These are phyloP conservation scores for Coniochaeta prunicola DNA, from an alignment of 2,329 filamentous ascomycete genomes.

Conservation along the genomic window DNA sequence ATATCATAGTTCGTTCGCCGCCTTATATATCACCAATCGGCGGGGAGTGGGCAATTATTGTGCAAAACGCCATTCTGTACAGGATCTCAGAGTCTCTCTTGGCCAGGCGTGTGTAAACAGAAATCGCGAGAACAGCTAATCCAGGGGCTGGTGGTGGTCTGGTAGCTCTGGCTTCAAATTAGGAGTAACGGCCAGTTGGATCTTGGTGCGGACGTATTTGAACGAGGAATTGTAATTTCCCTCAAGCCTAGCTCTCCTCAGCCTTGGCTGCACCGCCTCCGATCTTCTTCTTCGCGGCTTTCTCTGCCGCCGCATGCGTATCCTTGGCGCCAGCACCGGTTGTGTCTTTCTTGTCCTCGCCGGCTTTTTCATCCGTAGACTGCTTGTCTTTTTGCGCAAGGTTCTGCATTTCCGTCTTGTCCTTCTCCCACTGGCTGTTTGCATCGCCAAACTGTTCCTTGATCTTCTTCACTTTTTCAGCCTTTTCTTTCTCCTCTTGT, in stretches of 20 bases:
- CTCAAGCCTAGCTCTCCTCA: not conserved
- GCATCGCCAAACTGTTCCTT: slow-evolving; percentile 74
- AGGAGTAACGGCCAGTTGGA: too few species aligned
- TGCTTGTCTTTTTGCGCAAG: slow-evolving; percentile 50
- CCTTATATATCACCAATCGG: not conserved
- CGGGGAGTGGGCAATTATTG: too few species aligned
- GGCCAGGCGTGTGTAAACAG: too few species aligned
- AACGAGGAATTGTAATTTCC: not conserved
- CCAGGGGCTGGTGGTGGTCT: too few species aligned
- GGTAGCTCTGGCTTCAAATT: too few species aligned
- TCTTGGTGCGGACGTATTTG: too few species aligned
- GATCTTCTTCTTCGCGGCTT: not conserved
- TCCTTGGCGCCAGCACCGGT: not conserved
- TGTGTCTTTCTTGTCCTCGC: not conserved
- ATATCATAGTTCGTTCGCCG: not conserved
- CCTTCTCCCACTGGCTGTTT: slow-evolving; percentile 79
- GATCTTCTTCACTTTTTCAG: slow-evolving; percentile 67
- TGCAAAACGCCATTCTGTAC: too few species aligned
- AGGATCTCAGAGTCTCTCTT: too few species aligned
- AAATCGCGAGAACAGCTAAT: too few species aligned
- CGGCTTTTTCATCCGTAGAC: slow-evolving; percentile 5
- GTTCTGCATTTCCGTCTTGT: slow-evolving; percentile 72
- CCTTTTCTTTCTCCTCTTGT: slow-evolving; percentile 67
- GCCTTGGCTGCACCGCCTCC: not conserved
- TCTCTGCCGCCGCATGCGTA: not conserved